phyloP scores from a whole-genome alignment of 176 grass and related monocot genomes.

The Thinopyrum elongatum region DNA sequence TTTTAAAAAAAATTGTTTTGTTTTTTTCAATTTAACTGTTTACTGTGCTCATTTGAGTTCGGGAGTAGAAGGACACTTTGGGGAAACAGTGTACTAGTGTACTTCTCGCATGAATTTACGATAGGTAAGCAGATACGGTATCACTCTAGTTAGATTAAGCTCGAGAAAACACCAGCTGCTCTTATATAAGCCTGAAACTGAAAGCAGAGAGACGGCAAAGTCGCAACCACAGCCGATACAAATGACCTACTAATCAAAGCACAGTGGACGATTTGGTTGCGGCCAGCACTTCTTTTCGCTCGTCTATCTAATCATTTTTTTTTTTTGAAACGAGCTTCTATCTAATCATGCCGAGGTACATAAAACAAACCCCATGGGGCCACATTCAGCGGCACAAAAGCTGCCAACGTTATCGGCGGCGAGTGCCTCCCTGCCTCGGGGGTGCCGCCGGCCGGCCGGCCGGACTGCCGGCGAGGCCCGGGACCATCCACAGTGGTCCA shows the following conservation, averaged over 20 bases:
- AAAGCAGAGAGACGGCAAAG: constrained; percentile 30
- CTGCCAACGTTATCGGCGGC: constrained; percentile 9
- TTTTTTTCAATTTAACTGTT: no score
- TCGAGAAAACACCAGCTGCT: background rate
- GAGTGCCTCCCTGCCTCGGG: background rate
- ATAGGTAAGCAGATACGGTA: background rate
- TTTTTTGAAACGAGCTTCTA: no score
- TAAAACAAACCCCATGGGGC: constrained; percentile 18
- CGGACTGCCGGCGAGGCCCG: constrained; percentile 11
- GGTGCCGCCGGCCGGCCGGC: background rate
- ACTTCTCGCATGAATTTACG: background rate
- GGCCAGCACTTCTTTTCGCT: background rate
- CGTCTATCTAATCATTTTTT: no score
- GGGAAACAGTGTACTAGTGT: no score
- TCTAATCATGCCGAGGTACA: background rate
- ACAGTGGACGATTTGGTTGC: constrained; percentile 15
- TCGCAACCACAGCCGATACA: constrained; percentile 18
- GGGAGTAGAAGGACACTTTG: no score
- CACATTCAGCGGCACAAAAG: background rate
- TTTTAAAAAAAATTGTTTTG: no score
- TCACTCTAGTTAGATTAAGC: background rate
- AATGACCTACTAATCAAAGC: background rate
- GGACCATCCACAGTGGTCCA: background rate
- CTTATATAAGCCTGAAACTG: background rate
- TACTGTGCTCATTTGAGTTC: no score